A percentile compares a stretch with the other conserved stretches of the same genome.
Conservation (phyloP, 306 rosid genomes). For the Citrullus colocynthis region DNA sequence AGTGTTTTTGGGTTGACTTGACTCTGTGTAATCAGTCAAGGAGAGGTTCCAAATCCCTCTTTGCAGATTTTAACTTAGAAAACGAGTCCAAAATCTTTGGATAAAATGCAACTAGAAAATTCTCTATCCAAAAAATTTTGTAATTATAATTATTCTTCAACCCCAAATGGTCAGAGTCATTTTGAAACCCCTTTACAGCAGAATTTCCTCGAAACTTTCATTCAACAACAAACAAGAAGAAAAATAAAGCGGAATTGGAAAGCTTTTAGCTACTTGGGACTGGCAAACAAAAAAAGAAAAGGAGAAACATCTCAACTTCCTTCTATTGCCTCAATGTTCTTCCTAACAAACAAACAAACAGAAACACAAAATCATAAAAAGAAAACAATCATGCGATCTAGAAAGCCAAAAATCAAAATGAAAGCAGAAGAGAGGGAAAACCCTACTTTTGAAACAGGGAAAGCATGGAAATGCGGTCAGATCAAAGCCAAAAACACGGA, state of each 20-base stretch:
- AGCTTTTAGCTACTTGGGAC: not conserved
- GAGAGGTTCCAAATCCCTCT: not conserved
- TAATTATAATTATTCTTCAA: not conserved
- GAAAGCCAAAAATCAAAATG: not conserved
- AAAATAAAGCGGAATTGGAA: not conserved
- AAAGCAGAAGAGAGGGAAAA: not conserved
- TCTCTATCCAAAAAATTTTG: not conserved
- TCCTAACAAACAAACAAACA: not conserved
- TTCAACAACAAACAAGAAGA: not conserved
- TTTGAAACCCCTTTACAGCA: not conserved
- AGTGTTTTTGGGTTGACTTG: not conserved
- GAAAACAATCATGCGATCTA: not conserved
- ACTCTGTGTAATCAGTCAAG: not conserved
- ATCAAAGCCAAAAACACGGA: not conserved
- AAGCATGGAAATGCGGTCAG: not conserved
- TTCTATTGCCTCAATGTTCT: not conserved
- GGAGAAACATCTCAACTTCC: not conserved
- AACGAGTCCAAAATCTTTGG: not conserved
- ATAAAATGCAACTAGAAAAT: not conserved
- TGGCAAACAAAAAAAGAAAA: not conserved
- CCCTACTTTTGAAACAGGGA: not conserved
- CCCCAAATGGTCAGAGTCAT: not conserved
- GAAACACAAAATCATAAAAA: not conserved
- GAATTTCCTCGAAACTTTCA: not conserved
- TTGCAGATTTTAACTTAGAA: not conserved